Evolutionary conservation across 106 monocot genomes (phyloP).

Genomic region (Platanthera zijinensis): DNA sequence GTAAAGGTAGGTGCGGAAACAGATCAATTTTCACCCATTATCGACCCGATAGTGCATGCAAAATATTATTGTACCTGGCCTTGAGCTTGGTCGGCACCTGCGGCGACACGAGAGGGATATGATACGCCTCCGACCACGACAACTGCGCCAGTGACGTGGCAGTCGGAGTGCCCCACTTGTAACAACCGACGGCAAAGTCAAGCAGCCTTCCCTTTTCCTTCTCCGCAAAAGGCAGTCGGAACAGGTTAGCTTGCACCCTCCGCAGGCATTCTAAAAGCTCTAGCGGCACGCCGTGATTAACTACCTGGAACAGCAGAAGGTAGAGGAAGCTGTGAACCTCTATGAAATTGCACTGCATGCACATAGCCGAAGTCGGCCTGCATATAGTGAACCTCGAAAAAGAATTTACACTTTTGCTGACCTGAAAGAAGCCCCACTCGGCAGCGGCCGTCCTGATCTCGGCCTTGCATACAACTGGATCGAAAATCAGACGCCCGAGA

Average conservation of each 20-base stretch:
- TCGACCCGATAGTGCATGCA: constrained; percentile 1
- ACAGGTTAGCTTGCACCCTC: constrained; percentile 8
- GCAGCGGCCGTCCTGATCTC: constrained; percentile 16
- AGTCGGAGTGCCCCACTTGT: constrained; percentile 27
- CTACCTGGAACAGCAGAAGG: constrained; percentile 15
- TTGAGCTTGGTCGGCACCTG: not conserved
- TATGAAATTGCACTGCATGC: no score
- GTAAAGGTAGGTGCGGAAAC: not conserved
- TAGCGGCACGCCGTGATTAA: constrained; percentile 22
- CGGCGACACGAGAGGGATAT: constrained; percentile 13
- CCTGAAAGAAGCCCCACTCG: constrained; percentile 34
- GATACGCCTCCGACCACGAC: constrained; percentile 40
- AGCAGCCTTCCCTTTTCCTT: constrained; percentile 9
- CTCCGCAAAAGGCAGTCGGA: constrained; percentile 27
- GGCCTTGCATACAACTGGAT: constrained; percentile 15
- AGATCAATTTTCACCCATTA: not conserved
- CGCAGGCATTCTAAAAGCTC: constrained; percentile 13
- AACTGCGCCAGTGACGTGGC: constrained; percentile 22
- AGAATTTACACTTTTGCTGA: not conserved
- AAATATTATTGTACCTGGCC: constrained; percentile 18
- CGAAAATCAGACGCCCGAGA: not conserved
- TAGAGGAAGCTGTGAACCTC: no score
- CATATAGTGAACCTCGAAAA: no score
- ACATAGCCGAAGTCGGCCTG: no score
- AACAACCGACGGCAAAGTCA: constrained; percentile 12